phyloP scores from a whole-genome alignment of 305 asterid genomes.

The Stenogyne calaminthoides region DNA sequence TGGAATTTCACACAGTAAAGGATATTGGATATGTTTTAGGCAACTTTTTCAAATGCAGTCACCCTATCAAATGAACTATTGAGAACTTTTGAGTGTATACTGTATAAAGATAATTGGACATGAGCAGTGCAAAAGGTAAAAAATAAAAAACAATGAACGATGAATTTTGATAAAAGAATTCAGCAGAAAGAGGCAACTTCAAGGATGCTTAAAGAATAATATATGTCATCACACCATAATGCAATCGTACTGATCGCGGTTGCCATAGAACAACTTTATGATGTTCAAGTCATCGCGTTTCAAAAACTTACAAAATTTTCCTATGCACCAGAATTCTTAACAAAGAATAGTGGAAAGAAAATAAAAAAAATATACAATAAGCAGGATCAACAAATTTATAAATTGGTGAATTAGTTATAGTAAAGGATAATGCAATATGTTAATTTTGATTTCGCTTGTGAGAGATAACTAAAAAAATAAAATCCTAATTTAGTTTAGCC shows the following conservation, averaged over 20 bases:
- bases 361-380: not conserved
- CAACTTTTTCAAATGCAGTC: conserved; percentile 15
- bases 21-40: not conserved
- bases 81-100: not conserved
- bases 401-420: not conserved
- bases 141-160: not conserved
- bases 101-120: not conserved
- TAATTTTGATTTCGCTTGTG: not conserved
- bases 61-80: conserved; percentile 9
- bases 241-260: not conserved
- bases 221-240: not conserved
- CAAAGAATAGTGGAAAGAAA: not conserved
- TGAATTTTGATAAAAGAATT: not conserved
- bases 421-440: not conserved
- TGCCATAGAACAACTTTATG: not conserved
- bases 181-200: not conserved
- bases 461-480: not conserved
- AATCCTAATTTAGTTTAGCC: not conserved
- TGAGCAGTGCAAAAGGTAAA: not conserved
- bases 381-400: not conserved
- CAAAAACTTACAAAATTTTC: not conserved
- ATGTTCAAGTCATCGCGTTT: not conserved
- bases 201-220: not conserved
- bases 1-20: not conserved
- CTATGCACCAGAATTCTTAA: not conserved